A percentile compares a stretch with the other conserved stretches of the same genome.
These are phyloP conservation scores for Plasmodium reichenowi DNA, from an alignment of 169 alveolate species.

Conservation along the genomic window DNA sequence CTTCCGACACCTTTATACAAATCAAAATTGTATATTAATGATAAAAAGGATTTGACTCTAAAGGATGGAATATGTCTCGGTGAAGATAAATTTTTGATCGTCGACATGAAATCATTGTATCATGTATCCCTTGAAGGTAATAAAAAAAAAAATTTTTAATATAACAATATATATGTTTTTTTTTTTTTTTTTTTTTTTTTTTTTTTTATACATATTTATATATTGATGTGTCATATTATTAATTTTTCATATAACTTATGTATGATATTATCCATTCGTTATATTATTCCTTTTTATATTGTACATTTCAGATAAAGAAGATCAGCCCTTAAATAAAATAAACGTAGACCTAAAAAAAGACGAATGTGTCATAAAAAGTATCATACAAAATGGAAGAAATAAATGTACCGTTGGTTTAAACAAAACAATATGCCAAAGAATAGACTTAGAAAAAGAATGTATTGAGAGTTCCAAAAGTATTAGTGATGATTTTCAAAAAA, in stretches of 20 bases:
- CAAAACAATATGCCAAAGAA: conserved; percentile 48
- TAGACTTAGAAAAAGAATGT: conserved; percentile 39
- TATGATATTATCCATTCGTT: no score
- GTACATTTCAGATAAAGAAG: conserved; percentile 5
- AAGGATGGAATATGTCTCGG: conserved; percentile 28
- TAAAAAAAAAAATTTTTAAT: not conserved
- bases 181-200: not conserved
- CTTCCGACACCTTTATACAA: conserved; percentile 24
- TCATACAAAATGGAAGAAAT: conserved; percentile 10
- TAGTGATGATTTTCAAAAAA: conserved; percentile 61
- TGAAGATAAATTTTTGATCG: conserved; percentile 17
- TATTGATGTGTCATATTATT: not conserved
- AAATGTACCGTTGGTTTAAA: conserved; percentile 31
- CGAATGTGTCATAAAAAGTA: conserved; percentile 15
- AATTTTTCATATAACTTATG: no score
- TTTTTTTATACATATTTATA: not conserved
- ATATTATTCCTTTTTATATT: no score
- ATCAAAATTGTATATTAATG: conserved; percentile 15
- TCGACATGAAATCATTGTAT: conserved; percentile 21
- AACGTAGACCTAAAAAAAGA: not conserved
- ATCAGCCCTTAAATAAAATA: conserved; percentile 3
- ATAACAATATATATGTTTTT: not conserved
- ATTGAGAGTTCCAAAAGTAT: conserved; percentile 31
- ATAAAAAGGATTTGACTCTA: not conserved
- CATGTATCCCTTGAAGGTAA: conserved; percentile 27